A percentile compares a stretch with the other conserved stretches of the same genome.
Conservation (phyloP, 257 asterid genomes). For the Fraxinus pennsylvanica region DNA sequence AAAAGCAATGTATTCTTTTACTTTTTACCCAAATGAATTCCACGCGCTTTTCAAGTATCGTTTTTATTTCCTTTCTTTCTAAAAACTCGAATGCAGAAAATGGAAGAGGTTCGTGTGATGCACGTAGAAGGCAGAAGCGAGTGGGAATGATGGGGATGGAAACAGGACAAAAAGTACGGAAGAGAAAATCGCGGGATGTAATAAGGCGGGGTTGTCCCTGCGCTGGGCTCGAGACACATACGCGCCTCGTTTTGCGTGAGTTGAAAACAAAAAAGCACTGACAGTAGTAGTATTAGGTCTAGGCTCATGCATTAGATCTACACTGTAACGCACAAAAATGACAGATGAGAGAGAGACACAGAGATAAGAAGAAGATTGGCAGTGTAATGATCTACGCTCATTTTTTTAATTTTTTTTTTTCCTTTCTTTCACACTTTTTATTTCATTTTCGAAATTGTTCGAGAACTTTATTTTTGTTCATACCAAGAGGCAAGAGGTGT, state of each 20-base stretch:
- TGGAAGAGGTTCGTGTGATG: background rate
- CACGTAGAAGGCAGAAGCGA: background rate
- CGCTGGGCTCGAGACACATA: slow-evolving; percentile 46
- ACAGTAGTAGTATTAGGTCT: slow-evolving; percentile 8
- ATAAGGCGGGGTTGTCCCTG: slow-evolving; percentile 14
- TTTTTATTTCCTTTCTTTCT: background rate
- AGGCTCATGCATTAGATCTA: slow-evolving; percentile 42
- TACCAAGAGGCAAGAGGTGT: too few relatives aligned
- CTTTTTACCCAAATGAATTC: background rate
- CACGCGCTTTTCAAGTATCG: background rate
- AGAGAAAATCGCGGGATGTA: slow-evolving; percentile 48
- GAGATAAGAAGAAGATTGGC: background rate
- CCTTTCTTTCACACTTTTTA: too few relatives aligned
- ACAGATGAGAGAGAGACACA: background rate
- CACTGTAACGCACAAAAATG: slow-evolving; percentile 26
- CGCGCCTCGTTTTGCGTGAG: slow-evolving; percentile 19
- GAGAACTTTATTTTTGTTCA: too few relatives aligned
- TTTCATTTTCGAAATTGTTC: too few relatives aligned
- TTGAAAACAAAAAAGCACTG: background rate
- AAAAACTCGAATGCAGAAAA: background rate
- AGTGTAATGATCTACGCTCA: background rate
- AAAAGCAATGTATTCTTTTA: background rate
- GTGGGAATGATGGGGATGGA: background rate
- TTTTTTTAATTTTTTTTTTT: background rate
- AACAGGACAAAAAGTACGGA: slow-evolving; percentile 47